These are phyloP conservation scores for Kregervanrija fluxuum DNA, from an alignment of 805 yeast genomes.

Conservation along the genomic window DNA sequence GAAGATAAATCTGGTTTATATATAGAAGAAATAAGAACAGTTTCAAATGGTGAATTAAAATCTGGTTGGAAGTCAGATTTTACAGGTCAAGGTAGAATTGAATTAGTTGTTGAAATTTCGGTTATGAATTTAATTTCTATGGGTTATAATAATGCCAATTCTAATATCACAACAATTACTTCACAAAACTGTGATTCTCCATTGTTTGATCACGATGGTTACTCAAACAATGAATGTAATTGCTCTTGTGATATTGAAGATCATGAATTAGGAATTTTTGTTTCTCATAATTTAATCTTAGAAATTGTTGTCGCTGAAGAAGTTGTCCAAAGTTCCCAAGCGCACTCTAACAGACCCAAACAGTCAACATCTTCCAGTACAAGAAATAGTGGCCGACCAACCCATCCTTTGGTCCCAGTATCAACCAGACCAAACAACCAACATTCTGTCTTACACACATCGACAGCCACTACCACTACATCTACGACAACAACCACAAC, in stretches of 20 bases:
- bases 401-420: neutral
- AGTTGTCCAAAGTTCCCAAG: conserved; percentile 34
- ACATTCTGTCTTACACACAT: conserved; percentile 1
- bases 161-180: conserved; percentile 23
- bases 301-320: conserved; percentile 97
- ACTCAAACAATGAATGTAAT: conserved; percentile 33
- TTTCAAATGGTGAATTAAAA: conserved; percentile 75
- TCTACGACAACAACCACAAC: neutral
- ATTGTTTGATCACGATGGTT: conserved; percentile 18
- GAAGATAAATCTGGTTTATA: conserved; percentile 29
- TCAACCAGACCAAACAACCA: neutral
- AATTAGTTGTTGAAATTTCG: conserved; percentile 64
- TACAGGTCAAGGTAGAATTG: conserved; percentile 68
- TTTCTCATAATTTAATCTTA: conserved; percentile 67
- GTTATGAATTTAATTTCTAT: conserved; percentile 52
- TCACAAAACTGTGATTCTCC: conserved; percentile 28
- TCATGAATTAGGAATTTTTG: conserved; percentile 69
- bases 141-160: conserved; percentile 28
- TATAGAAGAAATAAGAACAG: conserved; percentile 65
- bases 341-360: conserved; percentile 11
- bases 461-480: neutral
- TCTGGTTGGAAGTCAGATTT: conserved; percentile 96
- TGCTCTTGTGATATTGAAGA: conserved; percentile 79
- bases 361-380: conserved; percentile 14
- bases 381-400: neutral